Evolutionary conservation across 192 early-diverging fungal genomes (phyloP), one percentile per base, ranked within the genome.

Genomic region (Chytriomyces hyalinus): DNA sequence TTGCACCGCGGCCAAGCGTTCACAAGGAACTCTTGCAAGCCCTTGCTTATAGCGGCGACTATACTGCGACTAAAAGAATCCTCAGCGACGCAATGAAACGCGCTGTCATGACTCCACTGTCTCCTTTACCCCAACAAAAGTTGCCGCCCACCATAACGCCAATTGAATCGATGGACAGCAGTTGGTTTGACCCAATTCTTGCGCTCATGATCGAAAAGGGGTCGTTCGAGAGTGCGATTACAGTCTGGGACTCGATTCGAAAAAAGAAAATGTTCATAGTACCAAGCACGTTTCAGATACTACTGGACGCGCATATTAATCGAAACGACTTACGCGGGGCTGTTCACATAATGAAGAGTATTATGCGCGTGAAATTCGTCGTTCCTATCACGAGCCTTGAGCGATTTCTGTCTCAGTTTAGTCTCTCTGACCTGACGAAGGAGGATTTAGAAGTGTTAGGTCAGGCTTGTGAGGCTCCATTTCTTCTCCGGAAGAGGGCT

Each of bases 111-210:
- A 36, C 36, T 36, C 36, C 36, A 36, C 36, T 36, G 36, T 36
- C 36, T 36, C 36, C 36, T 36, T 36, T 36, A 36, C 36, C 36
- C 36, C 36, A 36, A 36, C 36, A 4, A 36, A 36, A 36, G 36
- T 2, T 4, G 36, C 36, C 36, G 36, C 36, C 36, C 36, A 36
- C 36, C 36, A 36, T 36, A 36, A 36, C 36, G 36, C 36, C 36
- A 36, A 36, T 36, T 36, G 36, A 36, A 36, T 36, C 36, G 53
- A n/a, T 57, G 53, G 53, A 57, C 20, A 57, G 53, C 20, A 57
- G 53, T 57, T 57, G 53, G 53, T 57, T 57, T 57, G 53, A 57
- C 53, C 53, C 53, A 57, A 20, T 57, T 13, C 13, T 57, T 57
- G 53, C 2, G 53, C 15, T 57, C 20, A 20, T n/a, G 13, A 13